phyloP scores from a whole-genome alignment of 305 asterid genomes.

The Solanum hybrid region DNA sequence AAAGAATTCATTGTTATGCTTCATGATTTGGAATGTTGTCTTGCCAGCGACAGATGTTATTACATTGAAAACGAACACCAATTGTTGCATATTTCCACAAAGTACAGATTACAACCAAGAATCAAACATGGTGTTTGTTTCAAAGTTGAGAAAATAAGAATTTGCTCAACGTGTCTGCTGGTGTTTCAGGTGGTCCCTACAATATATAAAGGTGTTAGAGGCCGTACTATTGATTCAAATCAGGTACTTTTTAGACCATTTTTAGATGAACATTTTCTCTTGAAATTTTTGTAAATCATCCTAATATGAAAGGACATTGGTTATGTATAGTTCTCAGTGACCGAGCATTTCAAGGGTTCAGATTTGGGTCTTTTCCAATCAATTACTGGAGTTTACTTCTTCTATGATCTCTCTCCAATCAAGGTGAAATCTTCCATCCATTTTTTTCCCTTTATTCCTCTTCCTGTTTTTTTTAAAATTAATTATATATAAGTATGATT shows the following conservation, averaged over 20 bases:
- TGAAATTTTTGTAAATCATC: not conserved
- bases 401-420: slow-evolving; percentile 90
- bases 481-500: not conserved
- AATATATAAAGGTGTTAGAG: slow-evolving; percentile 58
- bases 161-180: slow-evolving; percentile 9
- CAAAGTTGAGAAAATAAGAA: not conserved
- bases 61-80: not conserved
- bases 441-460: not conserved
- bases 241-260: slow-evolving; percentile 45
- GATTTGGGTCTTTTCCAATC: slow-evolving; percentile 52
- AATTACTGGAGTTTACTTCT: slow-evolving; percentile 88
- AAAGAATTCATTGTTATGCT: not conserved
- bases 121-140: not conserved
- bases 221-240: slow-evolving; percentile 70
- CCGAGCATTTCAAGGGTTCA: slow-evolving; percentile 73
- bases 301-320: slow-evolving; percentile 4
- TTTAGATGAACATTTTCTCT: not conserved
- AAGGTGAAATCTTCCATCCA: slow-evolving; percentile 35
- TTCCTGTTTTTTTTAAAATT: not conserved
- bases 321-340: slow-evolving; percentile 82
- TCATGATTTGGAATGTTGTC: not conserved
- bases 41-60: not conserved
- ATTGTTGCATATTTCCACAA: not conserved
- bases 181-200: slow-evolving; percentile 94
- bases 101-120: not conserved